Base-by-base conservation (phyloP, 495 filamentous ascomycete genomes). In the Penicillium coffeae region DNA sequence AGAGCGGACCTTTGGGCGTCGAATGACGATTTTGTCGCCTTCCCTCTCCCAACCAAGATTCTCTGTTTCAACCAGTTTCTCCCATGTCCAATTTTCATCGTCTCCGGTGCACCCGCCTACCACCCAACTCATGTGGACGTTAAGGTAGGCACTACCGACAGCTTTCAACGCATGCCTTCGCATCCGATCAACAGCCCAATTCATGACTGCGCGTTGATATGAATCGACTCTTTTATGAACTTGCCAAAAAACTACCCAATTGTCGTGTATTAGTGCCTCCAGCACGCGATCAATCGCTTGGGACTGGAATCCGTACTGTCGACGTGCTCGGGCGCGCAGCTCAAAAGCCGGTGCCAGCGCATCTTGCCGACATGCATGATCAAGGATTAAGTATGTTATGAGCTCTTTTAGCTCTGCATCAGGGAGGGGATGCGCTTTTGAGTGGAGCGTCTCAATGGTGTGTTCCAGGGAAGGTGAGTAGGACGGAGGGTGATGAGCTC, bases 391-490 rank as follows among this genome's bases (percentile, higher is more conserved):
- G 60, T 95, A 96, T 25, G 81, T 79, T 16, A 82, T 75, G 51
- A 91, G 80, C 50, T 97, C 93, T 39, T 83, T 81, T 14, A 87
- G 63, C 54, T 95, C 89, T 12, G 80, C 65, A 9, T 72, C 67
- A 0, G 84, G 78, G 15, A 96, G 77, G 21, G 80, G 82, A 40
- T 80, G 72, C 0, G 69, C 56, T 3, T 76, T 69, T 0, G 68
- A 62, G 63, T 94, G 88, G 44, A 96, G 80, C 2, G 70, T 69
- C 32, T 80, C 76, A 5, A 98, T 75, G 1, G 95, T 80, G 58
- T 93, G 79, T 15, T 86, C 77, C 21, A 97, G 73, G 19, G 93
- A 88, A 1, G 93, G 90, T 54, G 89, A 84, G 70, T 98, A 98
- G 7, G 90, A 90, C 43, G 95, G 90, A 52, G 79, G 81, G 50